Evolutionary conservation across 2,329 filamentous ascomycete genomes (phyloP), one percentile per base, ranked within the genome.

Genomic region (Colletotrichum tropicale): DNA sequence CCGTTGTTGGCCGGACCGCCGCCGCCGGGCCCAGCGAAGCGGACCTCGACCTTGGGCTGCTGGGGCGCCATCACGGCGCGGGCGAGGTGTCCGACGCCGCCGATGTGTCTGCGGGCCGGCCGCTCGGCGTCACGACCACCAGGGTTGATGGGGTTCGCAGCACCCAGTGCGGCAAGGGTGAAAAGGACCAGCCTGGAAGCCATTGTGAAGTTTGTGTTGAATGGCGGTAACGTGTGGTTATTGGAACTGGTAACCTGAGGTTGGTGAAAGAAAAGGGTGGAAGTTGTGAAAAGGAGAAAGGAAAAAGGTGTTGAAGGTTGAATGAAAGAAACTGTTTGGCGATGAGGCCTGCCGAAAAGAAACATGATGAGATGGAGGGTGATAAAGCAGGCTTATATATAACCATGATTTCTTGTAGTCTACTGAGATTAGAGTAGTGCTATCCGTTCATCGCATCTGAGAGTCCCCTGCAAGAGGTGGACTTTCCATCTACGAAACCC

Each of bases 81-180:
- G 36, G 67, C 67, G 18, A 74, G 67, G 18, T 66, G 52, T 8
- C 68, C 52, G 34, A 61, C 52, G 60, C 60, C 60, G 18, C 55
- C 61, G 3, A 61, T 30, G 36, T 74, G 60, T 28, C 61, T 43
- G 67, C 72, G 72, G 52, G 61, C 67, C 52, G 30, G 72, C 52
- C 72, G 72, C 52, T 71, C 36, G 18, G 36, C 68, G 43, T 52
- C 43, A 24, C 67, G 61, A 61, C 52, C 61, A 36, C 55, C 52
- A 13, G 61, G 67, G 67, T 61, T 21, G 34, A 74, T 66, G 52
- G 72, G 67, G 72, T 74, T 74, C 52, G 67, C 72, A n/a, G 72
- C 7, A 74, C 18, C 72, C 72, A 74, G 72, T 30, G 67, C 72
- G 72, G 72, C 72, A 66, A 74, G 72, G n/a, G 72, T 52, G 52